phyloP scores from a whole-genome alignment of 2,329 filamentous ascomycete genomes.

The Fusarium sp. region DNA sequence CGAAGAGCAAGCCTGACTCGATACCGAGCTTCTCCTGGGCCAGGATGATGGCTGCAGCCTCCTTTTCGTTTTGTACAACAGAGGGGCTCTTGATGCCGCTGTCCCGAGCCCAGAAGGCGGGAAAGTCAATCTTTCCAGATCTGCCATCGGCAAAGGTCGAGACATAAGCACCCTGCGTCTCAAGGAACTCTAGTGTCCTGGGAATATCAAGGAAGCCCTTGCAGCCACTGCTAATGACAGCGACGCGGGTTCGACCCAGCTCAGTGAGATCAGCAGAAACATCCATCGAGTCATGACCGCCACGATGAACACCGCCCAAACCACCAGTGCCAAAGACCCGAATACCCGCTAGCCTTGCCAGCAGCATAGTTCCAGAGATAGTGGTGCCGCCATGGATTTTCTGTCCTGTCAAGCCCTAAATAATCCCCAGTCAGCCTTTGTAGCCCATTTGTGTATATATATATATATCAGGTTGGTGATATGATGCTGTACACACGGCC shows the following conservation, averaged over 20 bases:
- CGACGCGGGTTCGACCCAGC: conserved; percentile 88
- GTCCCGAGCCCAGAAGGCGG: conserved; percentile 92
- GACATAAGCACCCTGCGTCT: conserved; percentile 83
- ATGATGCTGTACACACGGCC: background rate
- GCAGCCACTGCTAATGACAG: conserved; percentile 90
- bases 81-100: conserved; percentile 86
- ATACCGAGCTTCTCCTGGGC: conserved; percentile 82
- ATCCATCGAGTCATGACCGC: conserved; percentile 89
- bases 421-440: conserved; percentile 22
- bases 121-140: conserved; percentile 82
- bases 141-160: conserved; percentile 91
- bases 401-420: conserved; percentile 59
- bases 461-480: background rate
- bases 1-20: conserved; percentile 86
- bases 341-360: conserved; percentile 89
- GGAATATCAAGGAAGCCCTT: conserved; percentile 97
- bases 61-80: conserved; percentile 79
- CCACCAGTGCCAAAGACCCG: conserved; percentile 95
- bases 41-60: conserved; percentile 91
- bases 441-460: background rate
- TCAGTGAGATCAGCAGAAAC: conserved; percentile 96
- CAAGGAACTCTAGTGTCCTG: conserved; percentile 84
- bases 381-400: conserved; percentile 91
- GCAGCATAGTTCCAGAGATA: conserved; percentile 91
- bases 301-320: conserved; percentile 93